phyloP scores from a whole-genome alignment of 495 filamentous ascomycete genomes.

The Halenospora varia region DNA sequence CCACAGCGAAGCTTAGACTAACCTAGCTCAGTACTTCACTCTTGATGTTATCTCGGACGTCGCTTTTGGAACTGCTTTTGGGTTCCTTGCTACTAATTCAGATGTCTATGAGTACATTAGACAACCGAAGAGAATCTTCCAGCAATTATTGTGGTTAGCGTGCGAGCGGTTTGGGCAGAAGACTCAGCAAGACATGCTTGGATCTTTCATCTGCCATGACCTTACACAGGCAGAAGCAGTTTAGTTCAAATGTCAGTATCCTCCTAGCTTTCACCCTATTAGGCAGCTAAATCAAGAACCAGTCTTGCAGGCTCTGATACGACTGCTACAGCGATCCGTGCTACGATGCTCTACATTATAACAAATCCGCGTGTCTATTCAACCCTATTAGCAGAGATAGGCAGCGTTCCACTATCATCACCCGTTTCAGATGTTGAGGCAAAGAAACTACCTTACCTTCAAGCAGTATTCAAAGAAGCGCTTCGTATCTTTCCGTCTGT shows the following conservation, averaged over 20 bases:
- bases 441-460: conserved; percentile 43
- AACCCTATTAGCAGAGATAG: conserved; percentile 54
- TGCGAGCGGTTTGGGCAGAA: no score
- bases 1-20: no score
- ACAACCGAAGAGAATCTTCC: conserved; percentile 14
- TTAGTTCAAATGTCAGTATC: conserved; percentile 33
- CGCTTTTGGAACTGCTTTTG: conserved; percentile 49
- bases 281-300: not conserved
- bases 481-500: conserved; percentile 41
- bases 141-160: no score
- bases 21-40: conserved; percentile 44
- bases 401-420: conserved; percentile 29
- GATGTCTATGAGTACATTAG: conserved; percentile 47
- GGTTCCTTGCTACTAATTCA: conserved; percentile 38
- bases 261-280: not conserved
- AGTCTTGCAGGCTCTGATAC: conserved; percentile 59
- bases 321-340: conserved; percentile 54
- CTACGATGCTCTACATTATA: conserved; percentile 50
- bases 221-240: conserved; percentile 35
- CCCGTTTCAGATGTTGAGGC: conserved; percentile 38
- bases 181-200: conserved; percentile 38
- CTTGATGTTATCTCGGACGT: conserved; percentile 45
- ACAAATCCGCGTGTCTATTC: conserved; percentile 38
- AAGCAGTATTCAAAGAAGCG: conserved; percentile 48
- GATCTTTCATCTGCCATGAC: conserved; percentile 39